Evolutionary conservation across 768 basidiomycete species (phyloP), one percentile per base, ranked within the genome.

Genomic region (Rhodotorula paludigena): DNA sequence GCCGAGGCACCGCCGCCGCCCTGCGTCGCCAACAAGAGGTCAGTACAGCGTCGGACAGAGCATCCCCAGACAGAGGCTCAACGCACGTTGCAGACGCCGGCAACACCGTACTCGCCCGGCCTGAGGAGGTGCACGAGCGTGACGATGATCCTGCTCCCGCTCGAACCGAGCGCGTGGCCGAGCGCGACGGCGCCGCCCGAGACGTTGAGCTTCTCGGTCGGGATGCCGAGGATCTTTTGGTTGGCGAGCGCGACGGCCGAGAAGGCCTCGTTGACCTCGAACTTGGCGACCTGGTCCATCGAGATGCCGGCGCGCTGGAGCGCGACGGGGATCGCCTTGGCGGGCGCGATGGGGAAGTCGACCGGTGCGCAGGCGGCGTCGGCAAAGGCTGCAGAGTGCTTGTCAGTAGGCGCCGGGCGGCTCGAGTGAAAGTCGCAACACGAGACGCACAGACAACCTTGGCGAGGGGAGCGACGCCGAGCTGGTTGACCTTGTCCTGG

Each of bases 251-350:
- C 88, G 73, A 98, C 94, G 54, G 89, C 89, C 3, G 92, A 92
- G 84, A 97, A 99, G 35, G 94, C 94, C 79, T 99, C 94, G 78
- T 99, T 99, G 78, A 98, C 85, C 79, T 99, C 96, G 77, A 91
- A 99, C 56, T 88, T 83, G 52, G 92, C 83, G 71, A 99, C 90
- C 75, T 99, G 91, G 51, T 88, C 82, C 55, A 86, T 76, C 28
- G 85, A 85, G 64, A 98, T 82, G 74, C 89, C 89, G 30, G 94
- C 96, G 76, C 84, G 87, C 81, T 92, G 80, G 66, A 99, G 81
- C 20, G 96, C 96, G 64, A 85, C 79, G 30, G 96, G 96, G 45
- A 99, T 80, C 35, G 94, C 94, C 70, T 89, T 83, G 11, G 94
- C 89, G 20, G 96, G 96, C 32, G 96, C 96, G 73, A 85, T 83